phyloP scores from a whole-genome alignment of 2,329 filamentous ascomycete species.

The Plenodomus biglobosus region DNA sequence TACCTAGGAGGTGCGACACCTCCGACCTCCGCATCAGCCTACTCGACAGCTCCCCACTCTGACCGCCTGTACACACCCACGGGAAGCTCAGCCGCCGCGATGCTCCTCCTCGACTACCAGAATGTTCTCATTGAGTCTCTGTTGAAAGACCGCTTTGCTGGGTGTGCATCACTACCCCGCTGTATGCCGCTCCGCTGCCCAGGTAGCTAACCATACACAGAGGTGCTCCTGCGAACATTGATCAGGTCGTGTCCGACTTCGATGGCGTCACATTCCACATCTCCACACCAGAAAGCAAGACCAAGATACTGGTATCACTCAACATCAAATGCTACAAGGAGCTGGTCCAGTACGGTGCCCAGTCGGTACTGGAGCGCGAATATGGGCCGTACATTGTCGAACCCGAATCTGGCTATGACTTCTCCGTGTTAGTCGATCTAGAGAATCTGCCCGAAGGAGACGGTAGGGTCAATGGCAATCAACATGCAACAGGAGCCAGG shows the following conservation, averaged over 20 bases:
- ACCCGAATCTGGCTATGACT: slow-evolving; percentile 91
- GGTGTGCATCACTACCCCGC: slow-evolving; percentile 56
- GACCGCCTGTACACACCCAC: slow-evolving; percentile 3
- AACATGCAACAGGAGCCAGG: neutral
- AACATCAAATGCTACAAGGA: slow-evolving; percentile 94
- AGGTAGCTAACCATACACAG: slow-evolving; percentile 55
- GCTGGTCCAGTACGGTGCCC: slow-evolving; percentile 87
- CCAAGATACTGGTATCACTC: slow-evolving; percentile 91
- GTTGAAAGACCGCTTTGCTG: slow-evolving; percentile 89
- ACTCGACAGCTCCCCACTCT: slow-evolving; percentile 30
- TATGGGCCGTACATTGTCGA: slow-evolving; percentile 89
- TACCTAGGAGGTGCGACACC: no score
- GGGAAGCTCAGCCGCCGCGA: slow-evolving; percentile 39
- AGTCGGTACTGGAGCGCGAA: slow-evolving; percentile 88
- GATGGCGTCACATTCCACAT: slow-evolving; percentile 99
- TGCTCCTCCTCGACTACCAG: slow-evolving; percentile 98
- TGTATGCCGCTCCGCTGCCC: slow-evolving; percentile 31
- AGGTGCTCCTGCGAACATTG: slow-evolving; percentile 82
- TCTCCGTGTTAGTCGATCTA: slow-evolving; percentile 87
- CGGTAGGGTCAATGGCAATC: slow-evolving; percentile 50
- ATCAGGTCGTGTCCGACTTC: slow-evolving; percentile 98
- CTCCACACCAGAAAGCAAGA: slow-evolving; percentile 90
- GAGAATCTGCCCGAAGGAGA: slow-evolving; percentile 81
- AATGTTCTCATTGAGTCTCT: slow-evolving; percentile 97
- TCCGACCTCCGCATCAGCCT: slow-evolving; percentile 33